These are phyloP conservation scores for Geotrichum europaeum DNA, from an alignment of 1,139 yeast genomes.

Conservation along the genomic window DNA sequence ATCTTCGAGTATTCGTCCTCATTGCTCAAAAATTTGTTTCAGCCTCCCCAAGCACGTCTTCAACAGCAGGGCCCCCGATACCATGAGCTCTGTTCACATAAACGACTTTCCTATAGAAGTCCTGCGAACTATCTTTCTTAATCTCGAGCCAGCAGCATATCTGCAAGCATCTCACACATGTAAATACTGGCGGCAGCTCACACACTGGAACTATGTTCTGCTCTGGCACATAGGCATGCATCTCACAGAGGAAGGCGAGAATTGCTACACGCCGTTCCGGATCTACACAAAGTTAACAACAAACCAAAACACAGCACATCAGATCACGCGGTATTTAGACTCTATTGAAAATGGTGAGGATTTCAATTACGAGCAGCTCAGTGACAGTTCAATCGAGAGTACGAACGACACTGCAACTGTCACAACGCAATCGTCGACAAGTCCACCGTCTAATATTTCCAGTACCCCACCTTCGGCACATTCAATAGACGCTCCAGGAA, in stretches of 20 bases:
- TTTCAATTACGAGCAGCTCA: not conserved
- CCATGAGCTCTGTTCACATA: constrained; percentile 1
- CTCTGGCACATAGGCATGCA: constrained; percentile 16
- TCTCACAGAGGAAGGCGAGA: constrained; percentile 8
- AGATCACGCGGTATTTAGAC: not conserved
- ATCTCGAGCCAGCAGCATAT: constrained; percentile 15
- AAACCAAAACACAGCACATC: not conserved
- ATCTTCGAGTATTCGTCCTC: not conserved
- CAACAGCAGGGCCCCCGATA: not conserved
- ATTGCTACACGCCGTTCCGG: not conserved
- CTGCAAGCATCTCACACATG: constrained; percentile 16
- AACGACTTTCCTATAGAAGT: constrained; percentile 19
- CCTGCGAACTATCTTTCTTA: constrained; percentile 13
- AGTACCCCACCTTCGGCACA: not conserved
- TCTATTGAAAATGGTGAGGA: not conserved
- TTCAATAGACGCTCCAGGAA: not conserved
- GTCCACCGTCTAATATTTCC: not conserved
- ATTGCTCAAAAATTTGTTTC: not conserved
- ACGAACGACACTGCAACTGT: not conserved
- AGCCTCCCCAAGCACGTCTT: not conserved
- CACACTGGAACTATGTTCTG: constrained; percentile 17
- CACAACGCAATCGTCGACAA: not conserved
- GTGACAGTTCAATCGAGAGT: not conserved
- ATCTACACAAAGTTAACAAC: not conserved
- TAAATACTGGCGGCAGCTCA: constrained; percentile 13